These are phyloP conservation scores for Phytopythium sindhum DNA, from an alignment of 352 stramenopile genomes.

Conservation along the genomic window DNA sequence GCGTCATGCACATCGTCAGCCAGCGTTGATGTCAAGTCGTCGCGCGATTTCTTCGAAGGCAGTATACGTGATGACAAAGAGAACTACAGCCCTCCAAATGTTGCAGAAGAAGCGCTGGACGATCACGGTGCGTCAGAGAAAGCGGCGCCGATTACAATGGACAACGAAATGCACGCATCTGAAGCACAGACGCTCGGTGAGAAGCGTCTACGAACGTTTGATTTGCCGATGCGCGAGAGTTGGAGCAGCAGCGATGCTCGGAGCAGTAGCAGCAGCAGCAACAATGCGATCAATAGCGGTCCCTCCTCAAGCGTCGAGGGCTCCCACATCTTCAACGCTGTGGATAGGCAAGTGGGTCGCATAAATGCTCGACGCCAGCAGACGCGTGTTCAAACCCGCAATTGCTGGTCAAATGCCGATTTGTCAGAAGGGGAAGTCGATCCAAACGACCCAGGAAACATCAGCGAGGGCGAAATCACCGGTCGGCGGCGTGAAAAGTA, in stretches of 20 bases:
- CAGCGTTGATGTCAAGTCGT: not conserved
- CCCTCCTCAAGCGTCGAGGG: not conserved
- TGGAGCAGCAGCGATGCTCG: not conserved
- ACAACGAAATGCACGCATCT: not conserved
- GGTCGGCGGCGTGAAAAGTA: conserved; percentile 24
- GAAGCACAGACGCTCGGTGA: not conserved
- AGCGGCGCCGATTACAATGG: not conserved
- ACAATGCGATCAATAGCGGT: not conserved
- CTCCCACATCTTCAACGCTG: not conserved
- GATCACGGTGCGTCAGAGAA: not conserved
- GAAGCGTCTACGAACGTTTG: not conserved
- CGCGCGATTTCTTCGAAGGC: not conserved
- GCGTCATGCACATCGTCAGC: not conserved
- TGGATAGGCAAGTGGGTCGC: not conserved
- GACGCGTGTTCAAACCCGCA: not conserved
- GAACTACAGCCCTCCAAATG: not conserved
- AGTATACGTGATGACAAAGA: not conserved
- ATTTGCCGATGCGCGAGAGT: not conserved
- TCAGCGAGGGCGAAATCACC: conserved; percentile 72
- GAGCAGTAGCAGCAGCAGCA: conserved; percentile 1
- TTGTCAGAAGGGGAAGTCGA: conserved; percentile 44
- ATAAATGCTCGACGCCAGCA: not conserved
- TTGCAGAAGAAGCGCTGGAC: not conserved
- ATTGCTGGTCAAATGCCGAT: conserved; percentile 30
- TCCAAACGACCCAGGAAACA: conserved; percentile 18